Percentiles rank a stretch among this genome's conserved stretches.
phyloP scores from a whole-genome alignment of 2,329 filamentous ascomycete species.

The Curvularia hawaiiensis region DNA sequence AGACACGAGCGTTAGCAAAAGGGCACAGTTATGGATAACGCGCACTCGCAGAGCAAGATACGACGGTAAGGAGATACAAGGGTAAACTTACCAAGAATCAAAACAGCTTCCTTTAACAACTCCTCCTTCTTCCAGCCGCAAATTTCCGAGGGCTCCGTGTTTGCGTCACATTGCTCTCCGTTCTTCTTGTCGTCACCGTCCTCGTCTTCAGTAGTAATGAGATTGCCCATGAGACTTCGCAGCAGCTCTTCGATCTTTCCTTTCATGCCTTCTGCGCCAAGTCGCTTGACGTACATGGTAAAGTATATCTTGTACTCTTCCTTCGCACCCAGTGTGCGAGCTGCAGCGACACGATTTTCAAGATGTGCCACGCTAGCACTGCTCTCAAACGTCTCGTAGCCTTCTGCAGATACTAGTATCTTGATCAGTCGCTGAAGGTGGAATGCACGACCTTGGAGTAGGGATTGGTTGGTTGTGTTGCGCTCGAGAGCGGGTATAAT shows the following conservation, averaged over 20 bases:
- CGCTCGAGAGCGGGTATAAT: slow-evolving; percentile 93
- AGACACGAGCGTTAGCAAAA: neutral
- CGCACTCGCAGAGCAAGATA: neutral
- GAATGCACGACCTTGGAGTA: slow-evolving; percentile 90
- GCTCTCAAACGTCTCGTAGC: slow-evolving; percentile 90
- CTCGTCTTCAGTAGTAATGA: slow-evolving; percentile 62
- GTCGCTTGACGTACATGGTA: slow-evolving; percentile 97
- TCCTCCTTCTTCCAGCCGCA: slow-evolving; percentile 92
- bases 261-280: slow-evolving; percentile 86
- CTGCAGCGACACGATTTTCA: slow-evolving; percentile 91
- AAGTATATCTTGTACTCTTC: slow-evolving; percentile 95
- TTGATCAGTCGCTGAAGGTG: slow-evolving; percentile 92
- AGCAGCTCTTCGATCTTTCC: slow-evolving; percentile 93
- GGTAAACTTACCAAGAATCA: slow-evolving; percentile 74
- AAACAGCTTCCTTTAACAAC: slow-evolving; percentile 84
- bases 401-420: slow-evolving; percentile 82
- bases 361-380: slow-evolving; percentile 91
- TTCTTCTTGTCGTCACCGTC: slow-evolving; percentile 65
- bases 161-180: slow-evolving; percentile 58
- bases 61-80: neutral
- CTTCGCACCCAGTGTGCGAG: slow-evolving; percentile 79
- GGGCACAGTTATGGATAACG: neutral
- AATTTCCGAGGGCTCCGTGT: slow-evolving; percentile 68
- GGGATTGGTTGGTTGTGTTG: slow-evolving; percentile 90
- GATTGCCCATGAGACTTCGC: slow-evolving; percentile 76